Percentiles rank a stretch among this genome's conserved stretches.
Conservation (phyloP, 1,139 yeast genomes). For the Saccharomyces hybrid region DNA sequence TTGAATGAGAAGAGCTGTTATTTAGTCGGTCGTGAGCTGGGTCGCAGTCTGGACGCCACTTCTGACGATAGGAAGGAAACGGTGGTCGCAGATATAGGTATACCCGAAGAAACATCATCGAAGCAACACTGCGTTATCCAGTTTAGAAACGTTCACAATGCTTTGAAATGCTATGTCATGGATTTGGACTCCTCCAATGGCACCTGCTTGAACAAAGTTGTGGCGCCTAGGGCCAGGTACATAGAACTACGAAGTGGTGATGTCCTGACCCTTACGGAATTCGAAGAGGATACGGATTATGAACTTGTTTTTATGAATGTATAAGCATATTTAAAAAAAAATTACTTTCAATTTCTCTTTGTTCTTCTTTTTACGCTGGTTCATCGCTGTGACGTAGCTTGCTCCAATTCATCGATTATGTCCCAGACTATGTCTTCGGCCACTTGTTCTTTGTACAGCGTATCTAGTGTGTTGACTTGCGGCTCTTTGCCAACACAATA, state of each 20-base stretch:
- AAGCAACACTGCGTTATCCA: constrained; percentile 54
- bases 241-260: constrained; percentile 45
- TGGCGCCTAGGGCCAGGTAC: constrained; percentile 40
- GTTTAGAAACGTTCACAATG: constrained; percentile 31
- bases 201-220: constrained; percentile 41
- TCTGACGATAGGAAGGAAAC: constrained; percentile 26
- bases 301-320: constrained; percentile 10
- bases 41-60: constrained; percentile 6
- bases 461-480: constrained; percentile 44
- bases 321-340: not conserved
- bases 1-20: constrained; percentile 32
- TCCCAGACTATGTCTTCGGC: constrained; percentile 84
- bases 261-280: constrained; percentile 40
- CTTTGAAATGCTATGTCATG: constrained; percentile 39
- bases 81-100: constrained; percentile 38
- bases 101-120: constrained; percentile 41
- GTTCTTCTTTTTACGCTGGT: not conserved
- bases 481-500: constrained; percentile 34
- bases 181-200: constrained; percentile 52
- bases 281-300: constrained; percentile 9
- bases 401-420: constrained; percentile 76
- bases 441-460: constrained; percentile 59
- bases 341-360: too few species aligned
- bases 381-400: constrained; percentile 30
- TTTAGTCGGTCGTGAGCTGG: constrained; percentile 38